Conservation (phyloP, 768 basidiomycete genomes). For the Tylopilus plumbeoviolaceoides region DNA sequence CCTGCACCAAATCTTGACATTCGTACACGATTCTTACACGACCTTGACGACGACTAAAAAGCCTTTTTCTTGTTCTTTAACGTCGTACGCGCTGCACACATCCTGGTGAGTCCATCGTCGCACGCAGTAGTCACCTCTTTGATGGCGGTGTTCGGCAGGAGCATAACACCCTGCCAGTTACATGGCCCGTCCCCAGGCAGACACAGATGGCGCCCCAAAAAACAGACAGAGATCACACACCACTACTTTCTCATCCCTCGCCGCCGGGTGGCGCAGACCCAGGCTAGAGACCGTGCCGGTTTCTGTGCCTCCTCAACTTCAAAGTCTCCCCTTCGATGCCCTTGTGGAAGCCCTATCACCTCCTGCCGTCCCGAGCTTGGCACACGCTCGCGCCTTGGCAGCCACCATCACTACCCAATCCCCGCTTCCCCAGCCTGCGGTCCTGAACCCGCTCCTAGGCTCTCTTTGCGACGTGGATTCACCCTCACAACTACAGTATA, state of each 20-base stretch:
- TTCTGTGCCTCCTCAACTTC: slow-evolving; percentile 24
- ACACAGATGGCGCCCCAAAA: slow-evolving; percentile 30
- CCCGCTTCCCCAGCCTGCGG: slow-evolving; percentile 49
- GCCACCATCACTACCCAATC: slow-evolving; percentile 45
- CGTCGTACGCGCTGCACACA: slow-evolving; percentile 7
- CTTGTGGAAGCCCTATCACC: slow-evolving; percentile 44
- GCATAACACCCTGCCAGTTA: slow-evolving; percentile 11
- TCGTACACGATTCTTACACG: slow-evolving; percentile 14
- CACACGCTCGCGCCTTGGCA: slow-evolving; percentile 60
- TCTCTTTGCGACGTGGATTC: slow-evolving; percentile 53
- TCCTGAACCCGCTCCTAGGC: slow-evolving; percentile 57
- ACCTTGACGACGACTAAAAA: slow-evolving; percentile 14
- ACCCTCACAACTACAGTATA: slow-evolving; percentile 55
- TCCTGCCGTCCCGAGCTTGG: slow-evolving; percentile 61
- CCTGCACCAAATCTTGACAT: not conserved
- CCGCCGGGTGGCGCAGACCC: slow-evolving; percentile 36
- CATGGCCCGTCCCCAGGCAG: slow-evolving; percentile 31
- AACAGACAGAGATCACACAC: slow-evolving; percentile 41
- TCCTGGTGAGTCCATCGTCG: slow-evolving; percentile 13
- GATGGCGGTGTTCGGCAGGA: slow-evolving; percentile 9
- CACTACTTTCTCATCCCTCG: slow-evolving; percentile 37
- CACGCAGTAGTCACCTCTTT: not conserved
- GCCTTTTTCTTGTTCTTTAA: not conserved
- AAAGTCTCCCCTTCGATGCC: slow-evolving; percentile 37
- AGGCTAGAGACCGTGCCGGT: slow-evolving; percentile 28